Evolutionary conservation across 129 eudicot genomes (phyloP).

Genomic region (Ambrosia trifida): DNA sequence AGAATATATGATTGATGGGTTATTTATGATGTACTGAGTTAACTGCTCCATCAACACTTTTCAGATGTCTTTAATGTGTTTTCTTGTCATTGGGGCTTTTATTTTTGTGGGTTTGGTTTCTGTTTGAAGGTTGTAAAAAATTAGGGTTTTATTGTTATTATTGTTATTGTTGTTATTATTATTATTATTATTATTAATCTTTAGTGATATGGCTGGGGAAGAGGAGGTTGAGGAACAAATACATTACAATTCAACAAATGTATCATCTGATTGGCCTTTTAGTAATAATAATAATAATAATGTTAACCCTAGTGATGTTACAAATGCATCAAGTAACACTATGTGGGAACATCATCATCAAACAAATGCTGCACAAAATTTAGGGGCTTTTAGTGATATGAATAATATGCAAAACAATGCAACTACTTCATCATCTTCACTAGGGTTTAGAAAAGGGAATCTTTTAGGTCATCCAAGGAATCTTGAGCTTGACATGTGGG

Average conservation of each 20-base stretch:
- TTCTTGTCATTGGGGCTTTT: conserved; percentile 44
- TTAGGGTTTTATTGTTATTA: conserved; percentile 33
- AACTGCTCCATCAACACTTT: conserved; percentile 43
- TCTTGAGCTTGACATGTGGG: conserved; percentile 37
- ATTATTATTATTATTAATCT: background rate
- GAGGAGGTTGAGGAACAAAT: conserved; percentile 58
- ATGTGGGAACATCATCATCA: conserved; percentile 59
- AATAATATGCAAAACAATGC: conserved; percentile 55
- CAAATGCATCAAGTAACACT: conserved; percentile 60
- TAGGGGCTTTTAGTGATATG: conserved; percentile 54
- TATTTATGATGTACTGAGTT: conserved; percentile 52
- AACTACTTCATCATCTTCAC: conserved; percentile 44
- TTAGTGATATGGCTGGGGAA: conserved; percentile 32
- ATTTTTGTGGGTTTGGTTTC: conserved; percentile 20
- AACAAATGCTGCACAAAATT: conserved; percentile 41
- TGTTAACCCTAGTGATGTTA: conserved; percentile 32
- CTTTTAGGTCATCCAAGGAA: conserved; percentile 30
- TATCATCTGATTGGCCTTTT: conserved; percentile 68
- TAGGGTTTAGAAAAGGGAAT: conserved; percentile 46
- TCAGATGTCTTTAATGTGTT: conserved; percentile 53
- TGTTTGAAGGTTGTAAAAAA: conserved; percentile 10
- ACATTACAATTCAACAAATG: conserved; percentile 43
- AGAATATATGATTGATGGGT: conserved; percentile 31
- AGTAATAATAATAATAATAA: background rate
- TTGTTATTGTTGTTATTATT: background rate